Base-by-base conservation (phyloP, 2,329 filamentous ascomycete genomes). In the Coleophoma eucalyptorum region DNA sequence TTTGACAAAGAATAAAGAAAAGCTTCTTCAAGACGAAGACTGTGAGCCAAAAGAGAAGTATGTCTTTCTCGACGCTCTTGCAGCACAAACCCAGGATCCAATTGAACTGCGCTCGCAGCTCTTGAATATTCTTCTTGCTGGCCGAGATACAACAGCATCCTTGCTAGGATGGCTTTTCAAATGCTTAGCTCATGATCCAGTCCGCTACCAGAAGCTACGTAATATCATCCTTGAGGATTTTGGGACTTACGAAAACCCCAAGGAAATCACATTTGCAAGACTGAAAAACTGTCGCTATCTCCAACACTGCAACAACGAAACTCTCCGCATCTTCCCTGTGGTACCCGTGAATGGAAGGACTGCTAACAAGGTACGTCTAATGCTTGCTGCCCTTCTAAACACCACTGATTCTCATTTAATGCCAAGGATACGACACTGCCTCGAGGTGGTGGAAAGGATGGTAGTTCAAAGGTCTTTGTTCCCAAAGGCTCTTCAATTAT, bases 111-210 rank as follows among this genome's bases (percentile, higher is more conserved):
- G 76, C 6, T 74, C 76, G 53, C 76, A 83, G 56, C 63, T 78
- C 6, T 64, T 81, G 20, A 71, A 75, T 49, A 75, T 83, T 50
- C 74, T 84, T 38, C 67, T 82, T 2, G 81, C 79, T 0, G 81
- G 80, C 1, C 71, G 80, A 10, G 81, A 85, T 53, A 84, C 80
- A 0, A 83, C 79, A 0, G 78, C 78, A 1, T 71, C 69, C 21
- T 70, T 77, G 3, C 63, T 84, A 2, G 71, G 73, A 10, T 80
- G 74, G 72, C 62, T 72, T 15, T 72, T 79, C 47, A 68, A 69
- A 52, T 62, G 65, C n/a, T 60, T 79, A 13, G 64, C 72, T 1
- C 67, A 69, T 26, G 62, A 77, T 52, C 67, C 65, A 1, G 55
- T 55, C 0, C 64, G 74, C 35, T 77, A 70, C 56, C 54, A 62